phyloP scores from a whole-genome alignment of 2,329 filamentous ascomycete species.

The Dothideomycetidae sp. region DNA sequence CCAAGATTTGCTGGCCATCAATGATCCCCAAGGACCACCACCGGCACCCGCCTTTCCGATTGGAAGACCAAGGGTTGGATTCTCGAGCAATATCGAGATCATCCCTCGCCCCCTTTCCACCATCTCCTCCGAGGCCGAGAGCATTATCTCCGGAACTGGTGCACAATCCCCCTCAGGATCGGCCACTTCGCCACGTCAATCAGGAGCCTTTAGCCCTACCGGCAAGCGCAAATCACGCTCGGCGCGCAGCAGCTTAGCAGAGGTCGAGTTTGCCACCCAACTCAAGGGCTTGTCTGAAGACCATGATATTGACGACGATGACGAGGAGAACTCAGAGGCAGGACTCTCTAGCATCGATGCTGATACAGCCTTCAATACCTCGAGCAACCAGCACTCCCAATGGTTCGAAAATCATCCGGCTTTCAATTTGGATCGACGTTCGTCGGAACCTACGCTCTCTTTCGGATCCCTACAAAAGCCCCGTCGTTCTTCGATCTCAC shows the following conservation, averaged over 20 bases:
- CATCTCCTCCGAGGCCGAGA: conserved; percentile 72
- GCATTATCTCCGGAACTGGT: conserved; percentile 47
- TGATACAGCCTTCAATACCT: too few relatives aligned
- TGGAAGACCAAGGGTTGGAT: conserved; percentile 55
- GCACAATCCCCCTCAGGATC: conserved; percentile 1
- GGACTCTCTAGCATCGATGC: too few relatives aligned
- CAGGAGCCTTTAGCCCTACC: conserved; percentile 5
- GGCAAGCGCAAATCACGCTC: conserved; percentile 7
- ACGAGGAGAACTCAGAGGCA: too few relatives aligned
- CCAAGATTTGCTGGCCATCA: not conserved
- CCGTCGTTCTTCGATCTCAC: conserved; percentile 19
- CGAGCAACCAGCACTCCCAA: too few relatives aligned
- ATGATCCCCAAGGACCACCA: conserved; percentile 1
- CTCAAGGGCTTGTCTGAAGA: conserved; percentile 1
- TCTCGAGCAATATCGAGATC: conserved; percentile 71
- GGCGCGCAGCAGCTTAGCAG: conserved; percentile 5
- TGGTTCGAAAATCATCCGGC: not conserved
- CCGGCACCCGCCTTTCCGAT: conserved; percentile 1
- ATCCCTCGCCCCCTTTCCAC: conserved; percentile 71
- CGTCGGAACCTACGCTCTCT: conserved; percentile 25
- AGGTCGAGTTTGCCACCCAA: conserved; percentile 4
- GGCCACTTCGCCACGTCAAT: conserved; percentile 5
- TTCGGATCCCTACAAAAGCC: conserved; percentile 15
- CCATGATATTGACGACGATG: too few relatives aligned
- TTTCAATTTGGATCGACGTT: conserved; percentile 42